Conservation (phyloP, 2,329 filamentous ascomycete species). For the Zasmidium citrigriseum region DNA sequence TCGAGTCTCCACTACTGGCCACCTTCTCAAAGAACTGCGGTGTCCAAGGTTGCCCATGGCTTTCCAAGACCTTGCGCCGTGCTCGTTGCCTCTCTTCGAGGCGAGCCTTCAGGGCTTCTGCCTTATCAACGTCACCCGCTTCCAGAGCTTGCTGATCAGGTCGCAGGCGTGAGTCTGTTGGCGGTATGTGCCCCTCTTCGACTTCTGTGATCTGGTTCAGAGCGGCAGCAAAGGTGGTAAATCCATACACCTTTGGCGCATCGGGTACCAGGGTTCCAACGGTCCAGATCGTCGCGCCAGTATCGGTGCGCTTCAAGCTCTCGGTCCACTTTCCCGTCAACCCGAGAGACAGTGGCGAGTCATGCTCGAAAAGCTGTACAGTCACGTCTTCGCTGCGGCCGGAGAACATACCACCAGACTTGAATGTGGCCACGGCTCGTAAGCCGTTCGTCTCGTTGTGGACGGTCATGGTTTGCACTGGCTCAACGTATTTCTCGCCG, state of each 20-base stretch:
- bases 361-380: slow-evolving; percentile 70
- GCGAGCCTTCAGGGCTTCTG: slow-evolving; percentile 78
- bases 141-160: slow-evolving; percentile 88
- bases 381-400: slow-evolving; percentile 88
- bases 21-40: slow-evolving; percentile 85
- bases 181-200: slow-evolving; percentile 72
- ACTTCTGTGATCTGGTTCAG: slow-evolving; percentile 86
- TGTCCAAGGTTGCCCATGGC: slow-evolving; percentile 68
- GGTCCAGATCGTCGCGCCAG: slow-evolving; percentile 73
- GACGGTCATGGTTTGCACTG: slow-evolving; percentile 85
- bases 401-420: slow-evolving; percentile 94
- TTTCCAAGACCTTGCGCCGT: slow-evolving; percentile 74
- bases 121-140: slow-evolving; percentile 75
- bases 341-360: slow-evolving; percentile 65
- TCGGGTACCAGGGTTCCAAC: slow-evolving; percentile 77
- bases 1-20: slow-evolving; percentile 24
- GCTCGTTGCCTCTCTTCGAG: slow-evolving; percentile 84
- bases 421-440: slow-evolving; percentile 86
- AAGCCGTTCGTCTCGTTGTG: slow-evolving; percentile 80
- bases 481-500: slow-evolving; percentile 97
- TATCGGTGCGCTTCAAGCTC: slow-evolving; percentile 64
- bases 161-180: slow-evolving; percentile 79
- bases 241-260: slow-evolving; percentile 77
- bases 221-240: slow-evolving; percentile 80
- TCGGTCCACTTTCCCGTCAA: slow-evolving; percentile 84